Evolutionary conservation across 1,139 yeast species (phyloP).

Genomic region (Scheffersomyces segobiensis): DNA sequence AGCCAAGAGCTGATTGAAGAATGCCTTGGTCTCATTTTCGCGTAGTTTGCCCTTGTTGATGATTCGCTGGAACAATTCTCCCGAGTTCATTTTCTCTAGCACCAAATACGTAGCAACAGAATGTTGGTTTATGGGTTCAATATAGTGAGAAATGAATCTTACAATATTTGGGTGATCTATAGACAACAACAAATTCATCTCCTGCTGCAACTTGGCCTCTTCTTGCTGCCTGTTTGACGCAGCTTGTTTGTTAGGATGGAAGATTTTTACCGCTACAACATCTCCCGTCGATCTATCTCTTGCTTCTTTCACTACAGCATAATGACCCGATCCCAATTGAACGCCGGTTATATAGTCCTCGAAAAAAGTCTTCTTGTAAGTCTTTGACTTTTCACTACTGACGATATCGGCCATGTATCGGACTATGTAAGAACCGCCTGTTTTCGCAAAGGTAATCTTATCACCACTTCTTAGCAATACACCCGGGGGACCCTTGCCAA

Average conservation of each 20-base stretch:
- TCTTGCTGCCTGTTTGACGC: slow-evolving; percentile 26
- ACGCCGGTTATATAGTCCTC: slow-evolving; percentile 63
- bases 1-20: slow-evolving; percentile 59
- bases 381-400: slow-evolving; percentile 12
- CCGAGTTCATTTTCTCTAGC: slow-evolving; percentile 70
- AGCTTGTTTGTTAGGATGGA: slow-evolving; percentile 57
- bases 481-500: slow-evolving; percentile 48
- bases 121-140: slow-evolving; percentile 62
- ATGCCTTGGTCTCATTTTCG: slow-evolving; percentile 61
- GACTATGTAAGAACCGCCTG: slow-evolving; percentile 56
- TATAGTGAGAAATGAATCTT: slow-evolving; percentile 60
- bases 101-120: slow-evolving; percentile 65
- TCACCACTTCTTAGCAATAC: slow-evolving; percentile 63
- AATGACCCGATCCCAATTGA: slow-evolving; percentile 74
- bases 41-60: slow-evolving; percentile 60
- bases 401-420: slow-evolving; percentile 40
- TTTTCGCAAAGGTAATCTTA: slow-evolving; percentile 59
- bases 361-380: slow-evolving; percentile 42
- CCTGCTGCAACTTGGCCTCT: slow-evolving; percentile 62
- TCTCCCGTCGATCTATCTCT: slow-evolving; percentile 56
- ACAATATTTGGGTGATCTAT: slow-evolving; percentile 73
- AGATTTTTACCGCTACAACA: slow-evolving; percentile 72
- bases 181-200: slow-evolving; percentile 63
- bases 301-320: slow-evolving; percentile 76
- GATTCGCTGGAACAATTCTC: slow-evolving; percentile 72